A percentile compares a stretch with the other conserved stretches of the same genome.
Conservation (phyloP, 2,329 filamentous ascomycete species). For the Pseudogymnoascus sp. region DNA sequence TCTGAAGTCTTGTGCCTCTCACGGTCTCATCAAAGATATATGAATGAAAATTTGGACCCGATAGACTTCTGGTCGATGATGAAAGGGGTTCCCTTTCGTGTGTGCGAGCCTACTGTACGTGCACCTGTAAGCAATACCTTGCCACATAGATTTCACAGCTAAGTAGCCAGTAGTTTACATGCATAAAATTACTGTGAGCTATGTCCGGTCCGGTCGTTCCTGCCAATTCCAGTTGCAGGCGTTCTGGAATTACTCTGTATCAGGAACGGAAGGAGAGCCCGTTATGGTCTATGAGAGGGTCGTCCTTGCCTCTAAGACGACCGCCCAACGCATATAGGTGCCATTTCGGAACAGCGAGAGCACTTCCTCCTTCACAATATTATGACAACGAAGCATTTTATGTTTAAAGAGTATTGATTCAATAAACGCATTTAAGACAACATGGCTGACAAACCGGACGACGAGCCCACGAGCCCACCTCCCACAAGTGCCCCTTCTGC, state of each 20-base stretch:
- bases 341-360: background rate
- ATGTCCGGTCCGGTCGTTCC: background rate
- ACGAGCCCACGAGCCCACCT: background rate
- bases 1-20: background rate
- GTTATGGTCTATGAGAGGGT: background rate
- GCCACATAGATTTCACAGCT: background rate
- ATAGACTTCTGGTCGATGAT: background rate
- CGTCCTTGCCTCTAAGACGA: background rate
- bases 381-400: background rate
- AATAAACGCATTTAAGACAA: background rate
- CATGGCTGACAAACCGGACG: background rate
- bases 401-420: background rate
- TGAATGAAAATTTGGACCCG: slow-evolving; percentile 1
- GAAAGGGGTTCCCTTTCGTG: background rate
- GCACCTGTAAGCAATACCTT: background rate
- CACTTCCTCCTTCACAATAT: background rate
- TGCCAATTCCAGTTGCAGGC: background rate
- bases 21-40: slow-evolving; percentile 3
- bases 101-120: background rate
- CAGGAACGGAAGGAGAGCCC: background rate
- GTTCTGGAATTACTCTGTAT: background rate
- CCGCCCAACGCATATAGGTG: background rate
- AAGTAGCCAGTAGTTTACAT: background rate
- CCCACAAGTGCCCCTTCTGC: background rate
- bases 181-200: background rate